phyloP scores from a whole-genome alignment of 164 flowering plant species.

The Magnolia officinalis region DNA sequence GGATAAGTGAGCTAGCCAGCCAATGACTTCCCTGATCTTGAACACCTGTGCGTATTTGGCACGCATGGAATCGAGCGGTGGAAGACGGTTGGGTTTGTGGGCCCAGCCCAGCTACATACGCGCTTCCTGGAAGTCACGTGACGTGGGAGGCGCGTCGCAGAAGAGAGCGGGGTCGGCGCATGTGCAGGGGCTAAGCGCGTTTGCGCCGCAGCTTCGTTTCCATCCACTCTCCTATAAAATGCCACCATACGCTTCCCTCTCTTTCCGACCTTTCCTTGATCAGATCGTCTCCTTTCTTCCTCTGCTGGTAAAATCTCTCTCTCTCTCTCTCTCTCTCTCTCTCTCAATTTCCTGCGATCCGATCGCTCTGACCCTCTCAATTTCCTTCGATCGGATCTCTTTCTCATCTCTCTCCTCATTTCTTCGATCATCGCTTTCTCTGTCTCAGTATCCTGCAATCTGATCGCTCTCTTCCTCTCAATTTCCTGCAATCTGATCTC shows the following conservation, averaged over 20 bases:
- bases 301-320: not conserved
- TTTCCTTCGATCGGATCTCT: not conserved
- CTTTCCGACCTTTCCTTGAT: not conserved
- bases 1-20: too few relatives aligned
- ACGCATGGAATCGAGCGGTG: too few relatives aligned
- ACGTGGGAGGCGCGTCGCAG: too few relatives aligned
- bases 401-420: not conserved
- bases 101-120: too few relatives aligned
- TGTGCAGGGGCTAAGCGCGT: too few relatives aligned
- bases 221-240: not conserved
- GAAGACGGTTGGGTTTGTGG: too few relatives aligned
- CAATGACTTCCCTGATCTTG: too few relatives aligned
- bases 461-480: not conserved
- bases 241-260: not conserved
- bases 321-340: not conserved
- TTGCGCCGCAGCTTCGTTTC: too few relatives aligned
- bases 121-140: too few relatives aligned
- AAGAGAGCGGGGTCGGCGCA: too few relatives aligned
- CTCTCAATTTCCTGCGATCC: not conserved
- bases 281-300: not conserved
- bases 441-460: not conserved
- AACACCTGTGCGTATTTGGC: too few relatives aligned
- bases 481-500: constrained; percentile 1
- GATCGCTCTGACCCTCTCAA: not conserved
- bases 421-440: not conserved